Base-by-base conservation (phyloP, 306 rosid species). In the Acacia crassicarpa region DNA sequence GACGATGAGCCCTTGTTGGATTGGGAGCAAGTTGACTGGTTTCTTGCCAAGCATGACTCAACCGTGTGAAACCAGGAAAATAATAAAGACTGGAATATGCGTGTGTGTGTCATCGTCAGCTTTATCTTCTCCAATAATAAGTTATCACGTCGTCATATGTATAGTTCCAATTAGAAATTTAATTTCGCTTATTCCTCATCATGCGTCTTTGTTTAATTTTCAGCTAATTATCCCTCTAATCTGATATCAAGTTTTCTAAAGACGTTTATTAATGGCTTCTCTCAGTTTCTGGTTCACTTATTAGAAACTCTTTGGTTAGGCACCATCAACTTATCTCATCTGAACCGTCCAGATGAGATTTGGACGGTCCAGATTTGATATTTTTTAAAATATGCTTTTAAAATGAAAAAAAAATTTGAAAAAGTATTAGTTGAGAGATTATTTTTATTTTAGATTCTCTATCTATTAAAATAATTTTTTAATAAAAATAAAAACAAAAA, bases 11-110 rank as follows among this genome's bases (percentile, higher is more conserved):
- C 84, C 40, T 67, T 81, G 72, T 85, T 93, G 94, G 85, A 85
- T 44, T 89, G 90, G 94, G 92, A 90, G 68, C 83, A 83, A 23
- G 65, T 91, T 20, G 74, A 88, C 76, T 85, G 83, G 90, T 71
- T 84, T 90, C 82, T 79, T 78, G 53, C 86, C 45, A 66, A 66
- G 45, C 80, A 65, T 78, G 0, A 73, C 59, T 16, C 6, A 41
- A 33, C 33, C 41, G n/a, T 58, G 67, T n/a, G 33, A 63, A 15
- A 4, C 38, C 43, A 30, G 11, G n/a, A 14, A 30, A 63, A 13
- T 30, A 9, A 1, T 14, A 13, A 13, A 27, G 4, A 30, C 7
- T 61, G 35, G 67, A 25, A n/a, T 23, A 27, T 38, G 6, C 6
- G 6, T 35, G 6, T 35, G 6, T 35, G 6, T 35, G 1, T 35